phyloP scores from a whole-genome alignment of 1,284 basidiomycete genomes.

The Prillingera fragicola region DNA sequence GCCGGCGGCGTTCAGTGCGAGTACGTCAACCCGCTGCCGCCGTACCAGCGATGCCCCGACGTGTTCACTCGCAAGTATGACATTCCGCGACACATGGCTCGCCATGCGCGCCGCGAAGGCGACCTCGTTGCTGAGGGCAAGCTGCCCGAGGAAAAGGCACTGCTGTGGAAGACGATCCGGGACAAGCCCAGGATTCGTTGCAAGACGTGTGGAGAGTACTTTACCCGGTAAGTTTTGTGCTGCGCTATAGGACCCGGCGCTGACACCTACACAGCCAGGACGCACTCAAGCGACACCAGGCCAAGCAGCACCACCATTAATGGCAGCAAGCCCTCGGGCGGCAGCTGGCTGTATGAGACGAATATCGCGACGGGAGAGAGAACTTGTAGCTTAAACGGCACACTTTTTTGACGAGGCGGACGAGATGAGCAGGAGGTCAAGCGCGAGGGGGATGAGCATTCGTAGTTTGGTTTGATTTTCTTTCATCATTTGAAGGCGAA shows the following conservation, averaged over 20 bases:
- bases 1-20: conserved; percentile 40
- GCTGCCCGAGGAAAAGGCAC: conserved; percentile 40
- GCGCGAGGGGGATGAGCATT: too few species aligned
- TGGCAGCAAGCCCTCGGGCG: too few species aligned
- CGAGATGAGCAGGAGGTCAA: too few species aligned
- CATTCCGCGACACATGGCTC: conserved; percentile 45
- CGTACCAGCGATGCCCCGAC: conserved; percentile 44
- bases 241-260: neutral
- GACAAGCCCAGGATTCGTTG: conserved; percentile 43
- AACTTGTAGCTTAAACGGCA: too few species aligned
- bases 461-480: too few species aligned
- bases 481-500: too few species aligned
- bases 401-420: too few species aligned
- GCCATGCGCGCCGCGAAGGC: conserved; percentile 42
- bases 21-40: conserved; percentile 43
- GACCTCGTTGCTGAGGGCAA: conserved; percentile 44
- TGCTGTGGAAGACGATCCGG: conserved; percentile 42
- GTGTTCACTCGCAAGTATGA: conserved; percentile 46
- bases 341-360: too few species aligned
- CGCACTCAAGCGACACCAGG: conserved; percentile 43
- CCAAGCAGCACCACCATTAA: conserved; percentile 36
- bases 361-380: too few species aligned
- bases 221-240: conserved; percentile 32
- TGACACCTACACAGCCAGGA: conserved; percentile 29
- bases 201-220: conserved; percentile 37